Evolutionary conservation across 2,329 filamentous ascomycete species (phyloP), one percentile per base, ranked within the genome.

Genomic region (Epichloe scottii): DNA sequence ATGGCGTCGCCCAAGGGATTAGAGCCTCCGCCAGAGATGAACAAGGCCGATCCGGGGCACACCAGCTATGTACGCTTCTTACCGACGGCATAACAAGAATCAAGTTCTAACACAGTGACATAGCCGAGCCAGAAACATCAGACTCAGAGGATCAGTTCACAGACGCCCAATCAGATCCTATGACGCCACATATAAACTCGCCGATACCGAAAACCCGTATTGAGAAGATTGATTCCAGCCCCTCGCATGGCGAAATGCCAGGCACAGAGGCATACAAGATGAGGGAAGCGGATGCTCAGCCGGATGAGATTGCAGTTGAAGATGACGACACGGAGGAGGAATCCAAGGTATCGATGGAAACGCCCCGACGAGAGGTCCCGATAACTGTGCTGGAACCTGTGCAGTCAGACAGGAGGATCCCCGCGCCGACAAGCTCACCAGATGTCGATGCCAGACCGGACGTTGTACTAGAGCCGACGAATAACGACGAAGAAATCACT

Each of bases 131-230:
- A 40, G 52, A 54, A 53, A 71, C 71, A 33, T 82, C 81, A 46
- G 82, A 84, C 55, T 83, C 79, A 30, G 82, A 85, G 44, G 82
- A 85, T 57, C 82, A 85, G 66, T 85, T 83, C 65, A 84, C 78
- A 48, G 82, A 85, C 62, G 81, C 82, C 35, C 77, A 77, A 50
- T 82, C 79, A 35, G 74, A 66, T 51, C 70, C 62, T 52, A 66
- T 59, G 57, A 76, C 66, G 62, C 70, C 67, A 8, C 67, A 64
- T 5, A 60, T 64, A 40, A 65, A 62, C 54, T 77, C 76, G 14
- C 76, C 78, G 19, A 74, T 81, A 50, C 80, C 78, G n/a, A 74
- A 70, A 55, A 80, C 77, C 23, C 68, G 77, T 50, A 72, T 82
- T 35, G 78, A 82, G 61, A 78, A 74, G 66, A 70, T 81, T 52